These are phyloP conservation scores for Sugiyamaella sp. DNA, from an alignment of 1,139 yeast genomes.

Conservation along the genomic window DNA sequence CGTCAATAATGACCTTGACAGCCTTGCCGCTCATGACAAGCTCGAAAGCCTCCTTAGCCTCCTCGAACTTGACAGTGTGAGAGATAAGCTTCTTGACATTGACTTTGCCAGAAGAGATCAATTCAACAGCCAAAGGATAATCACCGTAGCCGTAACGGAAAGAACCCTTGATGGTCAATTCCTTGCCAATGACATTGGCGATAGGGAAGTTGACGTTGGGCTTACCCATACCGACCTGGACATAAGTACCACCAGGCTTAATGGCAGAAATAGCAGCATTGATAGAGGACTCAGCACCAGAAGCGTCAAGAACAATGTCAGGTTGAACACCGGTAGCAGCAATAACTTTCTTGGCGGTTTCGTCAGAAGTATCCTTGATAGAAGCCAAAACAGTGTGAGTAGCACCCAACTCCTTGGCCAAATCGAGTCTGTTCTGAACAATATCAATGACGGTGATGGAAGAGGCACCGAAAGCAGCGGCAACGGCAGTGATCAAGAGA, in stretches of 20 bases:
- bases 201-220: slow-evolving; percentile 70
- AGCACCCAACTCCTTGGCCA: slow-evolving; percentile 32
- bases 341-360: slow-evolving; percentile 46
- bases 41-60: slow-evolving; percentile 80
- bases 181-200: slow-evolving; percentile 66
- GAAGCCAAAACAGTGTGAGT: slow-evolving; percentile 37
- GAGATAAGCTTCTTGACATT: slow-evolving; percentile 71
- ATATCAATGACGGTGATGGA: slow-evolving; percentile 57
- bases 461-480: slow-evolving; percentile 77
- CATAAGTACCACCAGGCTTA: slow-evolving; percentile 62
- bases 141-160: slow-evolving; percentile 81
- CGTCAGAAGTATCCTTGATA: slow-evolving; percentile 38
- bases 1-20: slow-evolving; percentile 59
- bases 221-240: slow-evolving; percentile 76
- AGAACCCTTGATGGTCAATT: slow-evolving; percentile 68
- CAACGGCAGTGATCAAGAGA: slow-evolving; percentile 71
- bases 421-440: slow-evolving; percentile 42
- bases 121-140: slow-evolving; percentile 68
- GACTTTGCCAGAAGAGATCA: slow-evolving; percentile 61
- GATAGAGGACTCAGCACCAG: slow-evolving; percentile 68
- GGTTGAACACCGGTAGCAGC: slow-evolving; percentile 51
- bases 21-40: slow-evolving; percentile 57
- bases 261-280: slow-evolving; percentile 59
- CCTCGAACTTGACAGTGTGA: slow-evolving; percentile 69
- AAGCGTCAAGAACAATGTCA: slow-evolving; percentile 63